A percentile compares a stretch with the other conserved stretches of the same genome.
Evolutionary conservation across 306 rosid species (phyloP).

Genomic region (Lathyrus sativus): DNA sequence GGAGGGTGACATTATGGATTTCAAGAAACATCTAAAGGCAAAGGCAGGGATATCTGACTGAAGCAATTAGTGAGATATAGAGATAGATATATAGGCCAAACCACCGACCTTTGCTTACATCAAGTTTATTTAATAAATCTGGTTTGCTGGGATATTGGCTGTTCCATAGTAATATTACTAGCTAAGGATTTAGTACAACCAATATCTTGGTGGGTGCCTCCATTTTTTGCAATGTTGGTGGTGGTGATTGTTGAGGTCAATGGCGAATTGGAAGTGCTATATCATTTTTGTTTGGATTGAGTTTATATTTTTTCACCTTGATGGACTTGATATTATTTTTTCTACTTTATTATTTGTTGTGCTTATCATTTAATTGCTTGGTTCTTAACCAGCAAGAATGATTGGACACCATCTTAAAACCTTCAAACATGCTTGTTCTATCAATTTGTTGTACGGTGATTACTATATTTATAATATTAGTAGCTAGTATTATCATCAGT

Average conservation of each 20-base stretch:
- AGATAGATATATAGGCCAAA: conserved; percentile 15
- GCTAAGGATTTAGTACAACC: conserved; percentile 1
- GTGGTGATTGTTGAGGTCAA: conserved; percentile 29
- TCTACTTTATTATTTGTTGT: conserved; percentile 22
- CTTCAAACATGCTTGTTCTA: conserved; percentile 14
- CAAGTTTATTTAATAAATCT: conserved; percentile 17
- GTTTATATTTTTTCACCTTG: conserved; percentile 9
- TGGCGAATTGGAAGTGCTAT: conserved; percentile 36
- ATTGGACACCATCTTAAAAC: conserved; percentile 26
- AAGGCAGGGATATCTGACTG: conserved; percentile 76
- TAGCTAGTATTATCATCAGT: neutral
- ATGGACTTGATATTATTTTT: conserved; percentile 31
- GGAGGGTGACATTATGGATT: conserved; percentile 91
- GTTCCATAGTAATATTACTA: neutral
- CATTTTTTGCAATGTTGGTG: conserved; percentile 17
- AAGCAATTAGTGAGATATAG: conserved; percentile 24
- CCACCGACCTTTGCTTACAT: neutral
- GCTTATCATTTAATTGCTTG: conserved; percentile 34
- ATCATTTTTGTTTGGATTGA: conserved; percentile 43
- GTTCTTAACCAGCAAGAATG: conserved; percentile 43
- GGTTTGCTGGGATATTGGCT: conserved; percentile 13
- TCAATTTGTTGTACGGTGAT: conserved; percentile 35
- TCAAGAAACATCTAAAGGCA: conserved; percentile 76
- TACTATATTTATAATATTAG: conserved; percentile 30
- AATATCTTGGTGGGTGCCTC: conserved; percentile 25